Evolutionary conservation across 1,284 basidiomycete species (phyloP), one percentile per base, ranked within the genome.

Genomic region (Stygiomarasmius scandens): DNA sequence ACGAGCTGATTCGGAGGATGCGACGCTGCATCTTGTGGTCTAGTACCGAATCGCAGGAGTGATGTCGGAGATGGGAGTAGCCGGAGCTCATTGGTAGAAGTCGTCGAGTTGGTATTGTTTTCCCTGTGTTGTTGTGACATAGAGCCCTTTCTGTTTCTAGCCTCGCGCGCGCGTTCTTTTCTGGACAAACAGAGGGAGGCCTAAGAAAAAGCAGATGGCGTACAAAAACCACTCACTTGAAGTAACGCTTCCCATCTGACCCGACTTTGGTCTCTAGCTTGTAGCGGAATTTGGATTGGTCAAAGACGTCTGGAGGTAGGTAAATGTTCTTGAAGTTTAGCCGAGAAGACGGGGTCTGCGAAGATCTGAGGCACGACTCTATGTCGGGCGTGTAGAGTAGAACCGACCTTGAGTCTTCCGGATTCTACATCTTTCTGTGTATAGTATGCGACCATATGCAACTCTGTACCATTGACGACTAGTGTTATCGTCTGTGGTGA

Each of bases 371-470:
- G 19, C 49, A 24, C 5, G 8, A 8, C 25, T 10, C 29, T n/a
- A 61, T 34, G 63, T 54, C 24, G 59, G 23, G 16, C 24, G 41
- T 11, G 16, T 9, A 19, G 38, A 16, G 32, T 23, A 49, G 34
- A 29, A 23, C 70, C 55, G 54, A 79, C 79, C 69, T 78, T 81
- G 43, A 92, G 76, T 48, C 81, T 79, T 45, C 86, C 86, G 29
- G 80, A 79, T n/a, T 82, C 80, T 29, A 91, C 83, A 67, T 92
- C 90, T 54, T 90, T 88, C 34, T 86, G 83, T 11, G 83, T 87
- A 71, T 90, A 92, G 74, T 93, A 92, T 10, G 88, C 89, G 60
- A 93, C 85, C 59, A 92, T 80, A 67, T 93, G 90, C 50, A 90
- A 82, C 69, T 90, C 89, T 16, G 86, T 86, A 19, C 84, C 86